A percentile compares a stretch with the other conserved stretches of the same genome.
phyloP scores from a whole-genome alignment of 306 rosid species.

The Cicer chorassanicum region DNA sequence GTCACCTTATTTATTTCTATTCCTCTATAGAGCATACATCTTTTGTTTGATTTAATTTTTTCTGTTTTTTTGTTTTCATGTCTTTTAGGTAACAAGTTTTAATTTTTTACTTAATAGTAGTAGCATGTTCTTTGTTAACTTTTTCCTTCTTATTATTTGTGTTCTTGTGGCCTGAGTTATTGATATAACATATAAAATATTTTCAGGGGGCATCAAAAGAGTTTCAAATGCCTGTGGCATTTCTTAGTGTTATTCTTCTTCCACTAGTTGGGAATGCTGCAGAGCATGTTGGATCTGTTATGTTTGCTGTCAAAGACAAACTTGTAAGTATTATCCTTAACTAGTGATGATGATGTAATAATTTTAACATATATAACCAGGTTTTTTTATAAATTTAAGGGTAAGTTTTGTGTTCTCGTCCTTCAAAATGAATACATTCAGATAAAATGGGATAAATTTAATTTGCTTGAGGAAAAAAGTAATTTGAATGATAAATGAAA shows the following conservation, averaged over 20 bases:
- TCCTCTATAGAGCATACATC: not conserved
- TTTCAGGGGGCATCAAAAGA: slow-evolving; percentile 70
- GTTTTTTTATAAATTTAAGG: not conserved
- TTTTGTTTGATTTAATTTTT: not conserved
- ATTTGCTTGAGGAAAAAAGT: not conserved
- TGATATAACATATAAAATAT: not conserved
- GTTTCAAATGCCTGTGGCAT: slow-evolving; percentile 62
- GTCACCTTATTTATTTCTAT: not conserved
- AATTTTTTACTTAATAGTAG: not conserved
- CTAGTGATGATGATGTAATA: not conserved
- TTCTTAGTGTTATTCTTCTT: slow-evolving; percentile 70
- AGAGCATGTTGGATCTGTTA: slow-evolving; percentile 70
- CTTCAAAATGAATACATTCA: not conserved
- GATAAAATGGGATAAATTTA: not conserved
- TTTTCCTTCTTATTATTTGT: slow-evolving; percentile 14
- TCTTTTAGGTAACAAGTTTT: not conserved
- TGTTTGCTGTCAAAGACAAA: slow-evolving; percentile 80
- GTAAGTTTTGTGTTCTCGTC: not conserved
- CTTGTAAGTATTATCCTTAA: slow-evolving; percentile 52
- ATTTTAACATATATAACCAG: slow-evolving; percentile 2
- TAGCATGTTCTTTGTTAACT: slow-evolving; percentile 2
- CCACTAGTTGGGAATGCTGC: slow-evolving; percentile 78
- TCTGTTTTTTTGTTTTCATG: not conserved
- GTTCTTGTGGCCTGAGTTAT: not conserved
- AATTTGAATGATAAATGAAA: not conserved